Base-by-base conservation (phyloP, 1,139 yeast genomes). In the Spathaspora sp. region DNA sequence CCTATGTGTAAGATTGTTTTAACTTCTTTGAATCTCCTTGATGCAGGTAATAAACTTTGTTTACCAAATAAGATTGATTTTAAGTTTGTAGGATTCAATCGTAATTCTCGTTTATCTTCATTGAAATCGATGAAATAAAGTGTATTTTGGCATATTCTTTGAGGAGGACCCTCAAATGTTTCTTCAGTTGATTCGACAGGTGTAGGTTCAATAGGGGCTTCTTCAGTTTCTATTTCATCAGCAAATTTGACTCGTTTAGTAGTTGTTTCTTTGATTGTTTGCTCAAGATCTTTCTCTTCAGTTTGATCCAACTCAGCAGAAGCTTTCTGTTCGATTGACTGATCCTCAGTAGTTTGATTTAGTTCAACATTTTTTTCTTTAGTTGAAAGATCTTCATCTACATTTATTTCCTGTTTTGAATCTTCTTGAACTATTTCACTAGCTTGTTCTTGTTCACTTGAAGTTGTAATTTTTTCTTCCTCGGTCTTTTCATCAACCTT, bases 91-190 rank as follows among this genome's bases (percentile, higher is more conserved):
- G 54, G 38, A 10, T 54, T 56, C 9, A 60, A 56, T 6, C 64
- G 53, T 11, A 65, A 54, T 1, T 60, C 63, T 20, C 50, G 48
- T 13, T 48, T 52, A 13, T 60, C 61, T 33, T 67, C 66, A 9
- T 70, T 70, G 52, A 81, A 80, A 46, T 79, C 77, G 46, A 78
- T 65, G 41, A 84, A 63, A 9, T 73, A 67, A 0, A 85, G 57
- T 41, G 66, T 67, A 54, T 81, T 80, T 36, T 78, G 70, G 1
- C 80, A 72, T 1, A 84, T 80, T 47, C 74, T 70, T 54, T 83
- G 89, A 2, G 69, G 60, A 1, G 95, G 95, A 0, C 93, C 91
- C 61, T 83, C 83, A 53, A 73, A 81, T 0, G 71, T 52, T 38
- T 64, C 69, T 15, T 57, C 36, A n/a, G 18, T 80, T 0, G 71